A percentile compares a stretch with the other conserved stretches of the same genome.
Conservation (phyloP, 2,329 filamentous ascomycete species). For the Neocucurbitaria cava region DNA sequence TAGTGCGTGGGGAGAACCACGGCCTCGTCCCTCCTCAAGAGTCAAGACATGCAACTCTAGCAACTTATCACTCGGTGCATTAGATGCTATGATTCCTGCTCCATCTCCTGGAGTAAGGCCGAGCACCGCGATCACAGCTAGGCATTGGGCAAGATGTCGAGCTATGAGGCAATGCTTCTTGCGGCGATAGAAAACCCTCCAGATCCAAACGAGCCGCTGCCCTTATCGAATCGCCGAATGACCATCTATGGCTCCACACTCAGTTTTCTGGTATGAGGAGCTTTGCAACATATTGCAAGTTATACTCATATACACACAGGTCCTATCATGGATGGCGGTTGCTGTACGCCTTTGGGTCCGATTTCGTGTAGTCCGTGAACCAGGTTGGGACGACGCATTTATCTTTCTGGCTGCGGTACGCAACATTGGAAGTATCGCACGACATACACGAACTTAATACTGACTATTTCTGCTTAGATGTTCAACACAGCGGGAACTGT, state of each 20-base stretch:
- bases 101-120: constrained; percentile 5
- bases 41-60: not conserved
- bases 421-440: not conserved
- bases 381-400: constrained; percentile 47
- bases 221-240: constrained; percentile 31
- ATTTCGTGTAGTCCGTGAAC: constrained; percentile 35
- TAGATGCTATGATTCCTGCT: constrained; percentile 2
- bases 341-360: constrained; percentile 38
- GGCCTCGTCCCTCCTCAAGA: not conserved
- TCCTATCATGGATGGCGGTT: constrained; percentile 37
- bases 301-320: constrained; percentile 22
- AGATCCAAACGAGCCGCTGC: constrained; percentile 34
- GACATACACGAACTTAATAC: not conserved
- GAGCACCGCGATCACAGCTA: constrained; percentile 5
- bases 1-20: not conserved
- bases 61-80: not conserved
- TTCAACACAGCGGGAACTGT: constrained; percentile 34
- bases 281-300: not conserved
- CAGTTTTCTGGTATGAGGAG: constrained; percentile 33
- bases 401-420: constrained; percentile 40
- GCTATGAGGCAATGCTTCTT: constrained; percentile 24
- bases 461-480: constrained; percentile 20
- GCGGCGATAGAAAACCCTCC: constrained; percentile 32
- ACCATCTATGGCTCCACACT: constrained; percentile 36
- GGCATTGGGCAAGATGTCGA: constrained; percentile 16